Conservation (phyloP, 768 basidiomycete species). For the Mycena alexandri region DNA sequence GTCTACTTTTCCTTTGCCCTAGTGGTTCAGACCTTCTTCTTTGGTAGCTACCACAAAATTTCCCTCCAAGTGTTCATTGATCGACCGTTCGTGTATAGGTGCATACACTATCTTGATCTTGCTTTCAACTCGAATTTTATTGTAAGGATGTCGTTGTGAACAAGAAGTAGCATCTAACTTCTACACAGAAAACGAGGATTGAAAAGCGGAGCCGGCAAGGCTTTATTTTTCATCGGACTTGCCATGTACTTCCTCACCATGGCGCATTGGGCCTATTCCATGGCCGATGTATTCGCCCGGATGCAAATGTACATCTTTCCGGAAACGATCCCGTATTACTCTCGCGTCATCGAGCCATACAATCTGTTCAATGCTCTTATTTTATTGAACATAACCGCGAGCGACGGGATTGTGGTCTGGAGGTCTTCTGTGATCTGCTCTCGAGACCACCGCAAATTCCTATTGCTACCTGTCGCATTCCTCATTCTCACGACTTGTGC, state of each 20-base stretch:
- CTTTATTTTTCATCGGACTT: too few relatives aligned
- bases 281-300: too few relatives aligned
- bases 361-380: too few relatives aligned
- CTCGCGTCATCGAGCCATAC: too few relatives aligned
- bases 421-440: background rate
- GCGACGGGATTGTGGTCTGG: background rate
- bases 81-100: background rate
- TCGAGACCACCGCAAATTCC: background rate
- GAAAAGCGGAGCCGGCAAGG: too few relatives aligned
- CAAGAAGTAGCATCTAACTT: too few relatives aligned
- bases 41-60: background rate
- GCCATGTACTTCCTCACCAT: too few relatives aligned
- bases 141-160: background rate
- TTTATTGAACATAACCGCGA: too few relatives aligned
- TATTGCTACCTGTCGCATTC: background rate
- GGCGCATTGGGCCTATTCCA: too few relatives aligned
- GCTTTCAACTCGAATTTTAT: constrained; percentile 8
- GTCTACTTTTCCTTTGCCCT: background rate
- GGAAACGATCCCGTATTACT: too few relatives aligned
- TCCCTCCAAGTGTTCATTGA: background rate
- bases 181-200: too few relatives aligned
- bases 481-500: background rate
- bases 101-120: constrained; percentile 7
- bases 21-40: background rate
- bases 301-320: too few relatives aligned